Evolutionary conservation across 2,329 filamentous ascomycete species (phyloP).

Genomic region (Dichotomopilus funicola): DNA sequence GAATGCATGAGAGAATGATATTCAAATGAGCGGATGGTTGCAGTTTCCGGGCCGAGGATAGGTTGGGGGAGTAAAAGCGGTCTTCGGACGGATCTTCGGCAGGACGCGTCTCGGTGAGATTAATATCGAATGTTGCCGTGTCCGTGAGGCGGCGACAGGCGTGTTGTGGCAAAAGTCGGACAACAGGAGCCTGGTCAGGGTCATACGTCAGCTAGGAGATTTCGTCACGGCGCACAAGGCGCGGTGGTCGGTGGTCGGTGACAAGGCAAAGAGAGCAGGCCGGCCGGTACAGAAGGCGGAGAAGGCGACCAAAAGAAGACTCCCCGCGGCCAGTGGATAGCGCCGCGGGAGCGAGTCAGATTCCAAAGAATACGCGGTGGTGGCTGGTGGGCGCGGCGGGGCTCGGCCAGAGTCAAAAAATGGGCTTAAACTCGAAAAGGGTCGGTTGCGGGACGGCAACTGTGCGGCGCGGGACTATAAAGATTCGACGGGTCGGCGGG

Average conservation of each 20-base stretch:
- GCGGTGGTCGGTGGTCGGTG: slow-evolving; percentile 6
- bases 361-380: not conserved
- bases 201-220: slow-evolving; percentile 26
- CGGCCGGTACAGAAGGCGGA: slow-evolving; percentile 5
- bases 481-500: slow-evolving; percentile 8
- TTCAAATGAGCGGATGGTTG: slow-evolving; percentile 20
- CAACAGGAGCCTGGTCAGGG: slow-evolving; percentile 24
- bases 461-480: slow-evolving; percentile 21
- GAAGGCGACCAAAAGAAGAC: not conserved
- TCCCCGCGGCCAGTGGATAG: not conserved
- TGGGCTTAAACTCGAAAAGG: slow-evolving; percentile 8
- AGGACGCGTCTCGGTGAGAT: slow-evolving; percentile 12
- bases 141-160: slow-evolving; percentile 9
- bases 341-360: not conserved
- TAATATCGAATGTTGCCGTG: slow-evolving; percentile 5
- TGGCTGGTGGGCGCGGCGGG: slow-evolving; percentile 1
- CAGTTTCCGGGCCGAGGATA: slow-evolving; percentile 12
- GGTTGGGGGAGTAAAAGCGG: slow-evolving; percentile 7
- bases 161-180: slow-evolving; percentile 23
- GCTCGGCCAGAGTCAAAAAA: slow-evolving; percentile 12
- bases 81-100: slow-evolving; percentile 6
- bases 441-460: slow-evolving; percentile 13
- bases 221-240: slow-evolving; percentile 18
- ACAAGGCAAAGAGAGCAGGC: slow-evolving; percentile 7
- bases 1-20: slow-evolving; percentile 40